Conservation (phyloP, 2,329 filamentous ascomycete genomes). For the Aureobasidium lini region DNA sequence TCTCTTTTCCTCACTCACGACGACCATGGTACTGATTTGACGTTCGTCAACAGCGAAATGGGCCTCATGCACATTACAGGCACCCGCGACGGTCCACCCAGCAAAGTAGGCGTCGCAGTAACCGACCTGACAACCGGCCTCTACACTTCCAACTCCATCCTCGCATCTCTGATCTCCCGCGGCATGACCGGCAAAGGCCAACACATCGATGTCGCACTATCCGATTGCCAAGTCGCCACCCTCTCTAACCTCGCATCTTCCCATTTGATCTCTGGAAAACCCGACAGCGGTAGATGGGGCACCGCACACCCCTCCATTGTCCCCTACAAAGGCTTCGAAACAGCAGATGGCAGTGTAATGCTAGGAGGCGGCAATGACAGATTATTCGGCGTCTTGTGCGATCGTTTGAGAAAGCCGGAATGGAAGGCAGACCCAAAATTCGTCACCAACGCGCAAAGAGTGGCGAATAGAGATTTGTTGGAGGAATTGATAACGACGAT, state of each 20-base stretch:
- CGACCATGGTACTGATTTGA: conserved; percentile 9
- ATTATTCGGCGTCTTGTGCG: conserved; percentile 53
- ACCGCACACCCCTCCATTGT: conserved; percentile 98
- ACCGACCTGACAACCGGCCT: conserved; percentile 92
- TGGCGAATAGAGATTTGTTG: conserved; percentile 65
- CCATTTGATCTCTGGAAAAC: conserved; percentile 77
- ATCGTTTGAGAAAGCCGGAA: conserved; percentile 49
- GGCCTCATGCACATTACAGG: conserved; percentile 98
- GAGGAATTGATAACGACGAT: conserved; percentile 71
- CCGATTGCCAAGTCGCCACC: conserved; percentile 91
- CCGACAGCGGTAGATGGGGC: conserved; percentile 86
- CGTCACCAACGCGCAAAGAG: conserved; percentile 51
- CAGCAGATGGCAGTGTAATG: conserved; percentile 55
- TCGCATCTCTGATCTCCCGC: conserved; percentile 80
- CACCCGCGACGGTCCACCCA: conserved; percentile 75
- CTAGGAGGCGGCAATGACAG: conserved; percentile 58
- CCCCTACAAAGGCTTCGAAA: conserved; percentile 77
- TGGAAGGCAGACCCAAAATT: conserved; percentile 52
- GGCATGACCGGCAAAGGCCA: conserved; percentile 72
- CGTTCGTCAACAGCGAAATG: conserved; percentile 54
- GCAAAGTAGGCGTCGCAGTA: conserved; percentile 95
- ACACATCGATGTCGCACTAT: conserved; percentile 84
- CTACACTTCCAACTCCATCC: conserved; percentile 91
- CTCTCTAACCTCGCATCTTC: conserved; percentile 94
- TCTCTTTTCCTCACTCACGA: background rate